These are phyloP conservation scores for Piedraia hortae DNA, from an alignment of 2,329 filamentous ascomycete species.

Conservation along the genomic window DNA sequence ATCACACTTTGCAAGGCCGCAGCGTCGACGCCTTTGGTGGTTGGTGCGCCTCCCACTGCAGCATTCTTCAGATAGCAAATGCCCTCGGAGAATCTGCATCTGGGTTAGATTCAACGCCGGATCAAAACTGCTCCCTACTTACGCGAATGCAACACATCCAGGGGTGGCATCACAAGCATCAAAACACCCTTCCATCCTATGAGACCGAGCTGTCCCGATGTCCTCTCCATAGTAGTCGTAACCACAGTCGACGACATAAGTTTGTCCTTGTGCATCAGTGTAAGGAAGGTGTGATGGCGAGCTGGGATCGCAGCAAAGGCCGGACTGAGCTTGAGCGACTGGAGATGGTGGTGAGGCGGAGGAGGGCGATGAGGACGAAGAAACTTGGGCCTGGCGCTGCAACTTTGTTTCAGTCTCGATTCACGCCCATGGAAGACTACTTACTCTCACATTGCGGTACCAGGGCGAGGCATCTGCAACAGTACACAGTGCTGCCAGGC, in stretches of 20 bases:
- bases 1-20: slow-evolving; percentile 2
- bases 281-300: slow-evolving; percentile 1
- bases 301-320: neutral
- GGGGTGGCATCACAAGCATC: slow-evolving; percentile 2
- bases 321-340: neutral
- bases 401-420: neutral
- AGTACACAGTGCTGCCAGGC: too few species aligned
- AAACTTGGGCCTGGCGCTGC: slow-evolving; percentile 1
- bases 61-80: slow-evolving; percentile 2
- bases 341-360: neutral
- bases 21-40: neutral
- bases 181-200: slow-evolving; percentile 2
- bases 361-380: neutral
- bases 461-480: too few species aligned
- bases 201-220: neutral
- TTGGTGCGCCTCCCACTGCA: neutral
- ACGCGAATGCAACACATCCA: slow-evolving; percentile 4
- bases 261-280: slow-evolving; percentile 2
- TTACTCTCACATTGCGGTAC: neutral
- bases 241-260: slow-evolving; percentile 2
- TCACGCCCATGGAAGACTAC: slow-evolving; percentile 1
- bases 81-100: too few species aligned
- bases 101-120: too few species aligned
- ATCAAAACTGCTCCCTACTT: slow-evolving; percentile 1
- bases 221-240: slow-evolving; percentile 2